Percentiles rank a stretch among this genome's conserved stretches.
Conservation (phyloP, 257 asterid species). For the Solanum boliviense region DNA sequence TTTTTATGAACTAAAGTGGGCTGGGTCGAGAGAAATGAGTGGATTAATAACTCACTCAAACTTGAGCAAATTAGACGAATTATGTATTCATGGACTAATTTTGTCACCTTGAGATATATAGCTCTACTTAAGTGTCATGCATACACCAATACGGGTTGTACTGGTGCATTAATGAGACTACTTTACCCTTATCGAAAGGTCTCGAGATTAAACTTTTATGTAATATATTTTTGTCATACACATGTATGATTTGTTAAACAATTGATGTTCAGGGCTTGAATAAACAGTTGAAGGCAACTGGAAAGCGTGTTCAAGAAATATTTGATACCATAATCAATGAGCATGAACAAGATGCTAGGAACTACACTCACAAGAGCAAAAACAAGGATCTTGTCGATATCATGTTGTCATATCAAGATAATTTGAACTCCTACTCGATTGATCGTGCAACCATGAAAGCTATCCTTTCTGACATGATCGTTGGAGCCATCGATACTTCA, state of each 20-base stretch:
- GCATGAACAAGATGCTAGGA: constrained; percentile 1
- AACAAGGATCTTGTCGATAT: background rate
- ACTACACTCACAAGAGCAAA: background rate
- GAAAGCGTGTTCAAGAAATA: background rate
- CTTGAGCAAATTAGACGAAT: no score
- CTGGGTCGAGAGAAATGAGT: background rate
- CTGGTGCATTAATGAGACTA: no score
- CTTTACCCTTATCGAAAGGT: background rate
- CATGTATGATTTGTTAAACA: background rate
- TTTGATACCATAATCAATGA: background rate
- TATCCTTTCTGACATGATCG: constrained; percentile 2
- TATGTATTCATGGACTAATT: background rate
- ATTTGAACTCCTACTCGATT: background rate
- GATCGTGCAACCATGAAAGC: constrained; percentile 1
- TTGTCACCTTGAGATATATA: no score
- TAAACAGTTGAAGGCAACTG: background rate
- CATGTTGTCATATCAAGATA: background rate
- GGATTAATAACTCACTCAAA: no score
- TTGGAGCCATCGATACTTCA: constrained; percentile 6
- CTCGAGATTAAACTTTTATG: background rate
- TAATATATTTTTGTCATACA: background rate
- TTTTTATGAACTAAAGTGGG: background rate
- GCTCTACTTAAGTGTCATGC: background rate
- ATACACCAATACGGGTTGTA: background rate
- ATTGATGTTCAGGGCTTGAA: background rate